Percentiles rank a stretch among this genome's conserved stretches.
phyloP scores from a whole-genome alignment of 108 stramenopile genomes.

The Nitzschia inconspicua region DNA sequence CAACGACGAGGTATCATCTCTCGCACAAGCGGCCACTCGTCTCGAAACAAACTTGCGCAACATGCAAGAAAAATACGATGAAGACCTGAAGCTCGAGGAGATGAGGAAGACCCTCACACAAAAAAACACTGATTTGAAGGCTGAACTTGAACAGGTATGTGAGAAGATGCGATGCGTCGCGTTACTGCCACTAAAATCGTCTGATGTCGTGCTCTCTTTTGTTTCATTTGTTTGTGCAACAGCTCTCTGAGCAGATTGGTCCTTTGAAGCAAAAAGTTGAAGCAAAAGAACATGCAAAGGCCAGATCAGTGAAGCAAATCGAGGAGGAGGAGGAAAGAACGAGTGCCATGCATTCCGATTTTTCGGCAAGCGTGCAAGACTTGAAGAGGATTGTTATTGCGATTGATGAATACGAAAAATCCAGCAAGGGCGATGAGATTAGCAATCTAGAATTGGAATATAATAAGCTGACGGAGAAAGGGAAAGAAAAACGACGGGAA shows the following conservation, averaged over 20 bases:
- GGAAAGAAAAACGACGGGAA: slow-evolving; percentile 39
- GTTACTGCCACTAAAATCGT: too few relatives aligned
- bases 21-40: neutral
- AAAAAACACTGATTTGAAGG: slow-evolving; percentile 5
- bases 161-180: neutral
- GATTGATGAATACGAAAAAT: slow-evolving; percentile 31
- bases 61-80: slow-evolving; percentile 61
- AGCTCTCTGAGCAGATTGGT: slow-evolving; percentile 43
- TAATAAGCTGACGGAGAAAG: slow-evolving; percentile 21
- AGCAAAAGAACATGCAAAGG: slow-evolving; percentile 42
- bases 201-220: too few relatives aligned
- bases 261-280: slow-evolving; percentile 43
- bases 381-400: slow-evolving; percentile 14
- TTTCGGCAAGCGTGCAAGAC: slow-evolving; percentile 35
- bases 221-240: neutral
- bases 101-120: slow-evolving; percentile 49
- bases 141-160: slow-evolving; percentile 3
- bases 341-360: slow-evolving; percentile 20
- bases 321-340: slow-evolving; percentile 44
- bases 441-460: slow-evolving; percentile 31
- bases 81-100: slow-evolving; percentile 46
- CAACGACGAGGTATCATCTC: slow-evolving; percentile 61
- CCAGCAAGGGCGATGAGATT: slow-evolving; percentile 24
- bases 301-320: slow-evolving; percentile 1
- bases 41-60: slow-evolving; percentile 51